phyloP scores from a whole-genome alignment of 495 filamentous ascomycete genomes.

The Penicillium manginii region DNA sequence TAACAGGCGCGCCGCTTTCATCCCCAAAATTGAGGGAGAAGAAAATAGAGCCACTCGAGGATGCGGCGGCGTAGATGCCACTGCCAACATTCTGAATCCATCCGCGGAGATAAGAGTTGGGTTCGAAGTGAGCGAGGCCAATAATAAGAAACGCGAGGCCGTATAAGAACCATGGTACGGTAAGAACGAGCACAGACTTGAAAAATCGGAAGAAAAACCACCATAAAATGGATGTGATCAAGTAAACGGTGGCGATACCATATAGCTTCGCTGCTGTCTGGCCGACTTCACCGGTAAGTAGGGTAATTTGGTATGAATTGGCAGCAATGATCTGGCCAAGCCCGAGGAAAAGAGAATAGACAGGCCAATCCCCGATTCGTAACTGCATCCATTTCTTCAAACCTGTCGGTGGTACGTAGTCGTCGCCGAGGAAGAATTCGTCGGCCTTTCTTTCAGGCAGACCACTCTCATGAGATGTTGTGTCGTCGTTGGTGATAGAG shows the following conservation, averaged over 20 bases:
- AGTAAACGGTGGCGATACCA: slow-evolving; percentile 66
- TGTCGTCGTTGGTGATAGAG: slow-evolving; percentile 43
- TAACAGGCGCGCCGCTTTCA: slow-evolving; percentile 52
- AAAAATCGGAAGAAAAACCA: slow-evolving; percentile 66
- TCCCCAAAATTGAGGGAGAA: slow-evolving; percentile 58
- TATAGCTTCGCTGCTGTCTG: slow-evolving; percentile 67
- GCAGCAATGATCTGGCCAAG: slow-evolving; percentile 72
- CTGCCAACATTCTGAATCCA: slow-evolving; percentile 56
- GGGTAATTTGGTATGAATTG: slow-evolving; percentile 74
- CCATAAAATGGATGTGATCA: slow-evolving; percentile 65
- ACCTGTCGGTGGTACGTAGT: slow-evolving; percentile 69
- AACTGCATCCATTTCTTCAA: slow-evolving; percentile 58
- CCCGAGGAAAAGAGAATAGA: slow-evolving; percentile 70
- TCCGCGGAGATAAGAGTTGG: slow-evolving; percentile 43
- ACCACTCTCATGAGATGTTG: slow-evolving; percentile 42
- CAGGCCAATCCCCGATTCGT: slow-evolving; percentile 65
- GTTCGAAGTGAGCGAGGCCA: slow-evolving; percentile 63
- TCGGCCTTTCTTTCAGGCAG: slow-evolving; percentile 34
- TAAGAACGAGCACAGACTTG: slow-evolving; percentile 64
- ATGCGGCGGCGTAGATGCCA: slow-evolving; percentile 52
- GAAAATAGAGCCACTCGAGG: slow-evolving; percentile 54
- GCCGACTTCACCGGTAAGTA: slow-evolving; percentile 66
- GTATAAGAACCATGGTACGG: slow-evolving; percentile 65
- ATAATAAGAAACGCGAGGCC: slow-evolving; percentile 68
- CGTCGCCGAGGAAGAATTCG: slow-evolving; percentile 65